Conservation (phyloP, 768 basidiomycete species). For the Russula compacta region DNA sequence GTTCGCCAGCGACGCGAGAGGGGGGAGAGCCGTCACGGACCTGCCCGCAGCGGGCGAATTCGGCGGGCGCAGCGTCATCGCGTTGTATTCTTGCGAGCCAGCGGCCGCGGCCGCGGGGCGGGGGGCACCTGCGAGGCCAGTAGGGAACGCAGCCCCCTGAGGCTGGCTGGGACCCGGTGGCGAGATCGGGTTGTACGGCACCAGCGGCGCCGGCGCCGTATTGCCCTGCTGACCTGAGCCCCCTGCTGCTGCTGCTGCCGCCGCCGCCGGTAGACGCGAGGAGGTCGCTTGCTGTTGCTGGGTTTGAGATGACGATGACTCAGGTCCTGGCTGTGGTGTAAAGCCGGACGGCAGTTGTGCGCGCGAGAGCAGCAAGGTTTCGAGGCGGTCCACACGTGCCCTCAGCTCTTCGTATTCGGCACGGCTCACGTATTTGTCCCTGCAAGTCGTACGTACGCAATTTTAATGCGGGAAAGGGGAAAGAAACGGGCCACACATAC, state of each 20-base stretch:
- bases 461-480: not conserved
- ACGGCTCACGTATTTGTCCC: slow-evolving; percentile 75
- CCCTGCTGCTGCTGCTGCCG: not conserved
- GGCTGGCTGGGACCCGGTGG: not conserved
- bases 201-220: not conserved
- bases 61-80: not conserved
- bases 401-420: slow-evolving; percentile 72
- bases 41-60: slow-evolving; percentile 5
- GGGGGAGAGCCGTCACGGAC: slow-evolving; percentile 3
- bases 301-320: slow-evolving; percentile 1
- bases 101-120: not conserved
- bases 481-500: slow-evolving; percentile 37
- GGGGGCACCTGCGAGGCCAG: not conserved
- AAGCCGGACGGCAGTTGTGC: slow-evolving; percentile 19
- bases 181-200: slow-evolving; percentile 10
- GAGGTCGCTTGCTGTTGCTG: not conserved
- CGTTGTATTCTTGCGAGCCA: not conserved
- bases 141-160: not conserved
- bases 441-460: slow-evolving; percentile 24
- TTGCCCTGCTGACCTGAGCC: not conserved
- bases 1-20: slow-evolving; percentile 8
- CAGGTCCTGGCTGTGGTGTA: not conserved
- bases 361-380: slow-evolving; percentile 40
- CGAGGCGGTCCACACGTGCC: slow-evolving; percentile 52
- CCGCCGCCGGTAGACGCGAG: not conserved